Evolutionary conservation across 768 basidiomycete genomes (phyloP), one percentile per base, ranked within the genome.

Genomic region (Trametes cingulata): DNA sequence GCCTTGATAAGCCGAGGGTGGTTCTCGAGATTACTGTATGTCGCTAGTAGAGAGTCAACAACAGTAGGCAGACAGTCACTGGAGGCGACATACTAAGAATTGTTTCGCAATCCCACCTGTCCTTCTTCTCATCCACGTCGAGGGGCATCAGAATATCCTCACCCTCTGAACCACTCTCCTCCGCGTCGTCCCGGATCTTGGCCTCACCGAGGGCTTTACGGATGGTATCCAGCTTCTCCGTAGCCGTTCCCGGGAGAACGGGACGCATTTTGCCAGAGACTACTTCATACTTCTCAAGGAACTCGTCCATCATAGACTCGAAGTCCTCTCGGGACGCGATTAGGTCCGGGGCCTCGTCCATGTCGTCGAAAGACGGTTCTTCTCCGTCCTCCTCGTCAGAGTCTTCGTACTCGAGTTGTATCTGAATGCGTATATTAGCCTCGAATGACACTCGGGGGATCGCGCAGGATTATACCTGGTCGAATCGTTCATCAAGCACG

Each of bases 21-120:
- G 68, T 99, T 99, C 72, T 97, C 97, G 7, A 98, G 80, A 69
- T 97, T 99, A n/a, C 93, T 90, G 71, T 95, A 95, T 10, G 95
- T 98, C 9, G 90, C 96, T 97, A 69, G 19, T 29, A 50, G 14
- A 46, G 12, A 19, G 17, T 17, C 9, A 19, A 35, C 35, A 17
- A 14, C 6, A n/a, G 6, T 43, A 4, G 17, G 8, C 39, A 43
- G 2, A 2, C 4, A 19, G n/a, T 29, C 9, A 5, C 1, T 10
- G 33, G 9, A 40, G n/a, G 35, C 35, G 10, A 24, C 91, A 72
- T 72, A 96, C 96, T 87, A 2, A 99, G 77, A 39, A 99, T 90
- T 1, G 94, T 97, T 73, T 99, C 95, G 62, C 92, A 95, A 71
- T 99, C 97, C 97, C 97, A 99, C 45, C 85, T 76, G 63, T 90